phyloP scores from a whole-genome alignment of 2,329 filamentous ascomycete species.

The Sporothrix luriei region DNA sequence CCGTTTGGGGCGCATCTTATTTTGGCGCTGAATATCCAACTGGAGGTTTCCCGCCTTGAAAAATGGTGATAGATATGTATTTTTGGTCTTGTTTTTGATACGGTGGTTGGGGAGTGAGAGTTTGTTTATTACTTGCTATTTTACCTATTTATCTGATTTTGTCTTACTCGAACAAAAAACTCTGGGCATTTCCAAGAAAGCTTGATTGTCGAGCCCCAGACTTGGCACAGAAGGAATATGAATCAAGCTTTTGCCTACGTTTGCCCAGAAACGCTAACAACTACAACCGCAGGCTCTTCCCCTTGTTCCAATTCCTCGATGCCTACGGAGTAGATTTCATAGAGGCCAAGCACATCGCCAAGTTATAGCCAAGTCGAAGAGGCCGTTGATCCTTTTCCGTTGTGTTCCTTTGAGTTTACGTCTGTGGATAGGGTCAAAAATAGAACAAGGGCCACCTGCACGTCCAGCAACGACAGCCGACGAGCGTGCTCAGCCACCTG shows the following conservation, averaged over 20 bases:
- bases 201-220: constrained; percentile 1
- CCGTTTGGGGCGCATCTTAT: not conserved
- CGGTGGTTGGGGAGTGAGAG: not conserved
- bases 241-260: constrained; percentile 26
- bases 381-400: not conserved
- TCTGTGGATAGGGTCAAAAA: not conserved
- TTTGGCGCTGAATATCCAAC: not conserved
- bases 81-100: not conserved
- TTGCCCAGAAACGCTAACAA: constrained; percentile 25
- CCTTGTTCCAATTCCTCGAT: not conserved
- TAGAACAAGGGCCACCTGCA: constrained; percentile 1
- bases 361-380: not conserved
- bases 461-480: not conserved
- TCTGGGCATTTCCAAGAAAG: constrained; percentile 12
- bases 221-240: not conserved
- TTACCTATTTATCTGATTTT: constrained; percentile 1
- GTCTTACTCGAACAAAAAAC: not conserved
- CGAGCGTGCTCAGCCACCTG: constrained; percentile 16
- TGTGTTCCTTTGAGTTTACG: not conserved
- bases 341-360: not conserved
- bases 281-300: not conserved
- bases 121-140: not conserved
- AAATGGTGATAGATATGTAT: too few species aligned
- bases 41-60: not conserved
- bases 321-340: not conserved